Evolutionary conservation across 768 basidiomycete genomes (phyloP).

Genomic region (Podaxis rugospora): DNA sequence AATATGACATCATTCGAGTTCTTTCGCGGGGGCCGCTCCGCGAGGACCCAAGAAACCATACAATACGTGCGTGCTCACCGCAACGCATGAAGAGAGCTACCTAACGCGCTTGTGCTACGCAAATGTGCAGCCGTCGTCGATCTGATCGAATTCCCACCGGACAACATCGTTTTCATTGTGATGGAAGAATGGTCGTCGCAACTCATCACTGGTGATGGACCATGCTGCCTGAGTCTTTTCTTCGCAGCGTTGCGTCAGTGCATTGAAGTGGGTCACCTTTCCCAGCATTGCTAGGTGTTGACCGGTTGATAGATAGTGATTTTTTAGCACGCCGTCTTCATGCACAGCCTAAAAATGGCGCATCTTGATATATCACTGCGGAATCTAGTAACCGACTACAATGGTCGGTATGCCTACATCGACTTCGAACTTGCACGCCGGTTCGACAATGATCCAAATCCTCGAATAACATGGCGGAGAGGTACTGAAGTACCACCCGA

Average conservation of each 20-base stretch:
- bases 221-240: conserved; percentile 49
- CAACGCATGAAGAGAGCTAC: not conserved
- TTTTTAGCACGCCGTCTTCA: conserved; percentile 59
- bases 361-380: conserved; percentile 71
- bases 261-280: conserved; percentile 47
- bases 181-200: conserved; percentile 81
- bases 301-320: not conserved
- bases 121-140: conserved; percentile 54
- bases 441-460: conserved; percentile 34
- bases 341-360: conserved; percentile 62
- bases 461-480: conserved; percentile 39
- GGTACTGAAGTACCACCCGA: conserved; percentile 73
- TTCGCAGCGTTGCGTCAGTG: conserved; percentile 58
- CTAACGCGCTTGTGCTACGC: not conserved
- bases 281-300: not conserved
- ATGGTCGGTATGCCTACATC: conserved; percentile 65
- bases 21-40: conserved; percentile 50
- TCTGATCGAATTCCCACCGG: conserved; percentile 48
- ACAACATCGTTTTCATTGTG: conserved; percentile 60
- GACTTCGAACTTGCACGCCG: conserved; percentile 67
- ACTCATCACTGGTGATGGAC: conserved; percentile 43
- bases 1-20: conserved; percentile 53
- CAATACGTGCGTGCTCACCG: conserved; percentile 54
- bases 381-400: conserved; percentile 65
- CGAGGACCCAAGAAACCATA: conserved; percentile 66